Base-by-base conservation (phyloP, 768 basidiomycete genomes). In the Mycena indigotica region DNA sequence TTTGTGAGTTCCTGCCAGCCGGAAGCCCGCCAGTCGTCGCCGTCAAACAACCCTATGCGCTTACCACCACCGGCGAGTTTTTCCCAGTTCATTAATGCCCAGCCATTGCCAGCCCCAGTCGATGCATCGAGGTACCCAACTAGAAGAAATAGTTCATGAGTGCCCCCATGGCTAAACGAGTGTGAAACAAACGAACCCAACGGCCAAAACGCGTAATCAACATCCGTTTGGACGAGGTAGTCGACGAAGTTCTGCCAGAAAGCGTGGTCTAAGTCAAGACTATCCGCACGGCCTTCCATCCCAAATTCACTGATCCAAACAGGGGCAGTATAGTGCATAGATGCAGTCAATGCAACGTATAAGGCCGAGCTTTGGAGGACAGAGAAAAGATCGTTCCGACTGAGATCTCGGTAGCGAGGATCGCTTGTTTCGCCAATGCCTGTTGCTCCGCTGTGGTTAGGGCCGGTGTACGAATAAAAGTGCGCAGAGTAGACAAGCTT, bases 391-490 rank as follows among this genome's bases (percentile, higher is more conserved):
- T 57, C 58, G 23, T 5, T 24, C 19, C 44, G 55, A 44, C 28
- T 52, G 25, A 64, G 53, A 28, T 64, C 62, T 16, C 50, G 46
- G 53, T 64, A 64, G 23, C 55, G 55, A 1, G 59, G 56, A 38
- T 64, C 62, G 32, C 38, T 10, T 19, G 62, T 64, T 28, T 57
- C 58, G 5, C 62, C 62, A 28, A 64, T 54, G 1, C 62, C 62
- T 1, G 55, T 64, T 1, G 58, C 62, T 3, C 58, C 62, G 50
- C 58, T 57, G 50, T 60, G 56, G 58, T 60, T 57, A 4, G 56
- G 62, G 24, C 62, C 62, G 16, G 62, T 64, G 56, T 64, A 64
- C 5, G 32, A 23, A 56, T 64, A 64, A 25, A 64, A 64, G 45
- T 64, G 62, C 0, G 62, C 62, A 3, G 58, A 46, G 28, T 64